Base-by-base conservation (phyloP, 768 basidiomycete species). In the Melanogaster broomeanus region DNA sequence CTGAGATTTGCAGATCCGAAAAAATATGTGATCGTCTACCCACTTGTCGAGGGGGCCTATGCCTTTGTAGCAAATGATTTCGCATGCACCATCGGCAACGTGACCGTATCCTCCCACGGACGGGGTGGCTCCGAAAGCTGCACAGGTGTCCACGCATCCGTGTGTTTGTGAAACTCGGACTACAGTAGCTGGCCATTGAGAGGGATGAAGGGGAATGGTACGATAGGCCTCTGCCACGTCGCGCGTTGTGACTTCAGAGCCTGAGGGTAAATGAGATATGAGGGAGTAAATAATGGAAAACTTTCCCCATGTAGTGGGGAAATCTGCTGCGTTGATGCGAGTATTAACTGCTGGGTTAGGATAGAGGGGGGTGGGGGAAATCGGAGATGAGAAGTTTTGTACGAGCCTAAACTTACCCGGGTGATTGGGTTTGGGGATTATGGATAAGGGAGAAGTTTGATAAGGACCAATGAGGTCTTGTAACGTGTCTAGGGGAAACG, bases 291-390 rank as follows among this genome's bases (percentile, higher is more conserved):
- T 10, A 6, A 39, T 47, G 18, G 49, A 43, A 31, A 47, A 55
- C 16, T 55, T 51, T 12, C 49, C 45, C 76, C 75, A 78, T 0
- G 71, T 74, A 58, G 74, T 75, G 0, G 75, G 77, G 47, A 70
- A 68, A 6, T 55, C 11, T 18, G 61, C 44, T 0, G 73, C 56
- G 40, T 70, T 39, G 16, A 79, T 35, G 9, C 15, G 3, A 1
- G 35, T 45, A 45, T 54, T 54, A 22, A 54, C 74, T 25, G 49
- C 28, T 1, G 49, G 48, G 41, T 73, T 74, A 5, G 51, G 39
- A 39, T 72, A 67, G 0, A 71, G 73, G 0, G 48, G 22, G 13
- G 25, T 22, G 16, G 46, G 42, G 3, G 42, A 25, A 6, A 47
- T 55, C 0, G 69, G 73, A 33, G 60, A 63, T 0, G 75, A 76